Evolutionary conservation across 352 stramenopile genomes (phyloP).

Genomic region (Lagenidium sp.): DNA sequence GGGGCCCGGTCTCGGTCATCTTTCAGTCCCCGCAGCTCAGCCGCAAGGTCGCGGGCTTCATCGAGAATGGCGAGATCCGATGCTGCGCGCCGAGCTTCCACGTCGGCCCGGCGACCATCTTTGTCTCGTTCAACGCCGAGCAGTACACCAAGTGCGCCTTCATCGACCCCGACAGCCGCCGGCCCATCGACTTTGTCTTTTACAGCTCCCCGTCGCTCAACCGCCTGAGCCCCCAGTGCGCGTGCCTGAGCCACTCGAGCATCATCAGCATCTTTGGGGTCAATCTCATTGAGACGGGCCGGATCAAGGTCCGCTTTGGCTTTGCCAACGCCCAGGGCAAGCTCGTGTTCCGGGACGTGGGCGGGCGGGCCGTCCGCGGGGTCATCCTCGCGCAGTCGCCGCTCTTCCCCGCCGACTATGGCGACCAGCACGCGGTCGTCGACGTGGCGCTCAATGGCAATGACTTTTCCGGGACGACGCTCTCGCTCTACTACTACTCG

Average conservation of each 20-base stretch:
- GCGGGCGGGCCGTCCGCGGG: slow-evolving; percentile 30
- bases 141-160: slow-evolving; percentile 71
- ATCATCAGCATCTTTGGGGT: slow-evolving; percentile 42
- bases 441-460: slow-evolving; percentile 60
- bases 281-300: slow-evolving; percentile 69
- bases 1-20: slow-evolving; percentile 40
- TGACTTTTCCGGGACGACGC: slow-evolving; percentile 43
- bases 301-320: slow-evolving; percentile 56
- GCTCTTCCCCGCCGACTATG: slow-evolving; percentile 33
- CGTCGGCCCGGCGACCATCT: slow-evolving; percentile 39
- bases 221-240: slow-evolving; percentile 45
- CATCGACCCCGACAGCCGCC: slow-evolving; percentile 30
- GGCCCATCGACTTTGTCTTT: slow-evolving; percentile 54
- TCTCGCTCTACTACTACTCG: slow-evolving; percentile 47
- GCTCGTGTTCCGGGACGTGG: slow-evolving; percentile 18
- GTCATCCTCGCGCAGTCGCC: slow-evolving; percentile 41
- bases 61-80: slow-evolving; percentile 53
- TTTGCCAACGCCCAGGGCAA: slow-evolving; percentile 26
- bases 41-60: slow-evolving; percentile 50
- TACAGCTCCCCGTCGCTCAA: slow-evolving; percentile 53
- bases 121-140: slow-evolving; percentile 62
- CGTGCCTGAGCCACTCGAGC: slow-evolving; percentile 37
- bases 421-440: slow-evolving; percentile 32
- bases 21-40: slow-evolving; percentile 44
- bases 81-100: slow-evolving; percentile 62